These are phyloP conservation scores for Pseudogymnoascus sp. DNA, from an alignment of 2,329 filamentous ascomycete genomes.

Conservation along the genomic window DNA sequence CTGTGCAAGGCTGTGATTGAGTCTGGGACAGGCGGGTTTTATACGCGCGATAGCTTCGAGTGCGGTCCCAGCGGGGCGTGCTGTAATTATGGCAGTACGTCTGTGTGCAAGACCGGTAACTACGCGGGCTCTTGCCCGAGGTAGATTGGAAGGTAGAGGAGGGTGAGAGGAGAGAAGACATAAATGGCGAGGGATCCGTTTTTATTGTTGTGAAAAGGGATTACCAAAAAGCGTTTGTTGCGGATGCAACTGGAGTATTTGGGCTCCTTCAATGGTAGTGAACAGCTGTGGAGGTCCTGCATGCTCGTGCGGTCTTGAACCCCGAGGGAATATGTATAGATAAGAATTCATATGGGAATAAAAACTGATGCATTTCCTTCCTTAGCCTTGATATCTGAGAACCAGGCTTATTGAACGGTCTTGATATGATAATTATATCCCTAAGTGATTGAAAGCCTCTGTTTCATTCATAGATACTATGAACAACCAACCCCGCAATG, in stretches of 20 bases:
- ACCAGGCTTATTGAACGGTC: background rate
- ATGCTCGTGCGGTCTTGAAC: background rate
- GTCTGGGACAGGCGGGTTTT: background rate
- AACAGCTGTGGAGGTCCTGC: background rate
- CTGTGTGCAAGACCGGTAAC: background rate
- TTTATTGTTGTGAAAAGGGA: background rate
- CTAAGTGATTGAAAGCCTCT: background rate
- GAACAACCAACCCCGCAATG: background rate
- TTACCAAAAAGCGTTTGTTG: background rate
- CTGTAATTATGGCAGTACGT: background rate
- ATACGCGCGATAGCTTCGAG: conserved; percentile 2
- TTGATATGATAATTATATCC: background rate
- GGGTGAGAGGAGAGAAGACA: background rate
- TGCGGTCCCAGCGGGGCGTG: background rate
- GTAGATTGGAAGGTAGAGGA: background rate
- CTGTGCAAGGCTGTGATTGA: background rate
- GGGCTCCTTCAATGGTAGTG: background rate
- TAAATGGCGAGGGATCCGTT: background rate
- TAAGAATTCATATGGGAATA: background rate
- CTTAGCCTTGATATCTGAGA: background rate
- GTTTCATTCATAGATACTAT: background rate
- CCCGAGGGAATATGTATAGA: background rate
- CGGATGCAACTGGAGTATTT: background rate
- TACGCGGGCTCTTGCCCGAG: background rate
- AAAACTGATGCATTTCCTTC: background rate